Evolutionary conservation across 2,329 filamentous ascomycete genomes (phyloP).

Genomic region (Scedosporium apiospermum): DNA sequence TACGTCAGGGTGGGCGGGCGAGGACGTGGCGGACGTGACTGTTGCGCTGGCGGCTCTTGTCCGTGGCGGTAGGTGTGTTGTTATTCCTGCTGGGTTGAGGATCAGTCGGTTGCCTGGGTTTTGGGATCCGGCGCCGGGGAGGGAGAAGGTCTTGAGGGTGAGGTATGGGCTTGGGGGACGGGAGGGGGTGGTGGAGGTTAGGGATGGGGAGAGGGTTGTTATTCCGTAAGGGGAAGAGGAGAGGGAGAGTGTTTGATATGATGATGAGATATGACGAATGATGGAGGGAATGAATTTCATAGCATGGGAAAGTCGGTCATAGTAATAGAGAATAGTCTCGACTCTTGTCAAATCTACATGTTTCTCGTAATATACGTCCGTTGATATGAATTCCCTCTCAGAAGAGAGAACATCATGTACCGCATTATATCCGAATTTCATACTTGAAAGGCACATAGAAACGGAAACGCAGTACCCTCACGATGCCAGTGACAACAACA

Average conservation of each 20-base stretch:
- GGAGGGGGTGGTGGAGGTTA: constrained; percentile 19
- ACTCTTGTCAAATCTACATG: too few relatives aligned
- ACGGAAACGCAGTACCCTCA: too few relatives aligned
- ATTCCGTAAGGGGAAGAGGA: not conserved
- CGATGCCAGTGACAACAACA: not conserved
- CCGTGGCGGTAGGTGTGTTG: constrained; percentile 22
- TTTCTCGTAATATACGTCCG: too few relatives aligned
- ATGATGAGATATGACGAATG: not conserved
- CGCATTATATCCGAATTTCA: too few relatives aligned
- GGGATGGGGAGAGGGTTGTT: not conserved
- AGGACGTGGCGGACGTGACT: constrained; percentile 40
- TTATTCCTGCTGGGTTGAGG: constrained; percentile 28
- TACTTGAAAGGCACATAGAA: too few relatives aligned
- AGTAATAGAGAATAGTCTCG: too few relatives aligned
- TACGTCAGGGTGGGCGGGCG: constrained; percentile 21
- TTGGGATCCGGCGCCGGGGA: constrained; percentile 37
- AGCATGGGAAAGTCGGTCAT: too few relatives aligned
- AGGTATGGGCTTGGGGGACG: constrained; percentile 31
- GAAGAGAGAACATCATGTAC: too few relatives aligned
- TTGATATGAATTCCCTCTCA: too few relatives aligned
- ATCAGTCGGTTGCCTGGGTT: constrained; percentile 38
- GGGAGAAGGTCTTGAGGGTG: constrained; percentile 34
- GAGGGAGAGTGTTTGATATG: not conserved
- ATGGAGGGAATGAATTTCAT: not conserved
- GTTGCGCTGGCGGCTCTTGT: constrained; percentile 37